Conservation (phyloP, 345 rosid genomes). For the Hirschfeldia incana region DNA sequence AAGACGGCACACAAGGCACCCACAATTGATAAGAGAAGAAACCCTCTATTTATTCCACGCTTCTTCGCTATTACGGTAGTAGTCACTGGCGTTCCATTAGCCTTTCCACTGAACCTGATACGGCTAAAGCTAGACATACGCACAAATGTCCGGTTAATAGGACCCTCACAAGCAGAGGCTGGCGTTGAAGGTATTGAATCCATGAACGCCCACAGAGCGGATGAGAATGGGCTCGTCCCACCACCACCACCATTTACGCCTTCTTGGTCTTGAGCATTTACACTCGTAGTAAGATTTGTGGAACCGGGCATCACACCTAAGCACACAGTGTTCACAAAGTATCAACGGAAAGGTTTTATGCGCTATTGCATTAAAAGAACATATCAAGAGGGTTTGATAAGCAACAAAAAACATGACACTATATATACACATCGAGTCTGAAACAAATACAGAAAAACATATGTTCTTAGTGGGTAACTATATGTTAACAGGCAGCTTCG, state of each 20-base stretch:
- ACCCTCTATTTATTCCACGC: conserved; percentile 44
- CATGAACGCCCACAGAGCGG: conserved; percentile 74
- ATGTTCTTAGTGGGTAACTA: neutral
- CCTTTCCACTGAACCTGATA: conserved; percentile 49
- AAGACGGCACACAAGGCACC: conserved; percentile 70
- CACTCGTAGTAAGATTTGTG: conserved; percentile 17
- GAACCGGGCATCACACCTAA: conserved; percentile 32
- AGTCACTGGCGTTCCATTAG: conserved; percentile 35
- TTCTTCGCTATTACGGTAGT: conserved; percentile 37
- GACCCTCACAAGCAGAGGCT: conserved; percentile 82
- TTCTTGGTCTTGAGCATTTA: conserved; percentile 26
- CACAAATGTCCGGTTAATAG: conserved; percentile 73
- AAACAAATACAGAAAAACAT: neutral
- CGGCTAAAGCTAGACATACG: conserved; percentile 91
- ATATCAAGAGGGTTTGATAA: conserved; percentile 5
- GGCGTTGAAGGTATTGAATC: conserved; percentile 90
- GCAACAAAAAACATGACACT: neutral
- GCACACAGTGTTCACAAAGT: conserved; percentile 22
- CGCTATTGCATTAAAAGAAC: neutral
- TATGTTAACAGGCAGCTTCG: neutral
- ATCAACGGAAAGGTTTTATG: conserved; percentile 23
- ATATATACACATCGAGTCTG: conserved; percentile 2
- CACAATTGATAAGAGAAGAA: conserved; percentile 55
- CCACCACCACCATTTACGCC: conserved; percentile 15
- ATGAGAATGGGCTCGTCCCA: conserved; percentile 55